A percentile compares a stretch with the other conserved stretches of the same genome.
Conservation (phyloP, 2,329 filamentous ascomycete species). For the Achaetomium macrosporum region DNA sequence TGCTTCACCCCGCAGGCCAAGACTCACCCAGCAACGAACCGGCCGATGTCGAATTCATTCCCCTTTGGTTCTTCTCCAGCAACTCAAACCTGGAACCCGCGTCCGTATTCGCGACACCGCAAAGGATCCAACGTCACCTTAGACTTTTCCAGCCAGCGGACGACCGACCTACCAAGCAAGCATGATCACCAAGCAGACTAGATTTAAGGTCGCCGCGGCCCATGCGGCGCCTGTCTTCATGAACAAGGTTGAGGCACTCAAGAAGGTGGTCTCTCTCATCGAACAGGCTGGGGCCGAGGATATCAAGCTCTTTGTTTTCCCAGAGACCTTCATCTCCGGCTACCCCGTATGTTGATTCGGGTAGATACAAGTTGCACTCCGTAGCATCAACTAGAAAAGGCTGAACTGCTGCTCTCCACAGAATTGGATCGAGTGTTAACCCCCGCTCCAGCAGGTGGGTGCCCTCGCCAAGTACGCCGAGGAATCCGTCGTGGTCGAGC, state of each 20-base stretch:
- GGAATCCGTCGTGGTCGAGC: slow-evolving; percentile 21
- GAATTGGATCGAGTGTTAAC: slow-evolving; percentile 26
- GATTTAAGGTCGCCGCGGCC: slow-evolving; percentile 22
- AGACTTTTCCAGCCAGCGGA: too few relatives aligned
- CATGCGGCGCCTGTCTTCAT: slow-evolving; percentile 25
- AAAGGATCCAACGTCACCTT: too few relatives aligned
- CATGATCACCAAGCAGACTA: slow-evolving; percentile 11
- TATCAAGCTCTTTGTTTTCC: slow-evolving; percentile 22
- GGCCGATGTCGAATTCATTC: too few relatives aligned
- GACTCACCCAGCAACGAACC: too few relatives aligned
- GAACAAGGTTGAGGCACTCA: slow-evolving; percentile 23
- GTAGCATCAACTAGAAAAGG: too few relatives aligned
- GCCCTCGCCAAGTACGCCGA: slow-evolving; percentile 23
- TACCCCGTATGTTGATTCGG: slow-evolving; percentile 17
- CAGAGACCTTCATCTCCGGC: slow-evolving; percentile 24
- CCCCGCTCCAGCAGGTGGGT: slow-evolving; percentile 19
- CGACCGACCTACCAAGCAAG: too few relatives aligned
- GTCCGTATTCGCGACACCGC: too few relatives aligned
- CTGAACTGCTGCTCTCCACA: neutral
- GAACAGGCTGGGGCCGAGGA: slow-evolving; percentile 15
- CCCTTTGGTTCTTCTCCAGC: too few relatives aligned
- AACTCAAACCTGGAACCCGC: too few relatives aligned
- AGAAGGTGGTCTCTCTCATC: slow-evolving; percentile 20
- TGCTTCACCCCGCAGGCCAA: too few relatives aligned
- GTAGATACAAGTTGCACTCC: too few relatives aligned